A percentile compares a stretch with the other conserved stretches of the same genome.
Evolutionary conservation across 305 asterid species (phyloP).

Genomic region (Solanum aculeatissimum): DNA sequence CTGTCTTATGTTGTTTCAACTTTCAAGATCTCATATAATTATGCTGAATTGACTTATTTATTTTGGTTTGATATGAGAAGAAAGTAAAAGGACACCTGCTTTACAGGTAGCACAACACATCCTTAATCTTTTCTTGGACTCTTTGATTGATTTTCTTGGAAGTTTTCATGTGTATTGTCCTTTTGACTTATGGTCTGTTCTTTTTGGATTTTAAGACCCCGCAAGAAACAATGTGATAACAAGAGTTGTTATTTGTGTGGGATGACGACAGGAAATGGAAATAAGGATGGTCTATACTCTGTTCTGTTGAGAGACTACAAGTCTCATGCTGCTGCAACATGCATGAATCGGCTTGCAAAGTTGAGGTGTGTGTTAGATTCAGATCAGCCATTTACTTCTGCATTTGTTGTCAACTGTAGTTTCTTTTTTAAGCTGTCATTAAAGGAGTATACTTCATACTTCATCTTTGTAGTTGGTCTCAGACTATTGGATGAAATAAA

Average conservation of each 20-base stretch:
- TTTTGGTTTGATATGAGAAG: neutral
- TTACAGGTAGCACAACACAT: neutral
- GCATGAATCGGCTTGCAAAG: slow-evolving; percentile 98
- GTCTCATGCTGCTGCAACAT: slow-evolving; percentile 81
- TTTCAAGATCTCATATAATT: neutral
- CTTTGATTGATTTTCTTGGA: neutral
- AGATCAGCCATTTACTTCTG: neutral
- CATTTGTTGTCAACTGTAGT: neutral
- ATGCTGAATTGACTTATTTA: neutral
- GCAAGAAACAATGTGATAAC: neutral
- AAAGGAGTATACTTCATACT: neutral
- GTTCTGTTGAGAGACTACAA: slow-evolving; percentile 91
- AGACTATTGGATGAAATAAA: neutral
- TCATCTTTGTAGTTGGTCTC: neutral
- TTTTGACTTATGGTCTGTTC: neutral
- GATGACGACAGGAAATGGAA: slow-evolving; percentile 78
- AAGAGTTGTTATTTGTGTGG: slow-evolving; percentile 1
- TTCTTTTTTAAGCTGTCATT: neutral
- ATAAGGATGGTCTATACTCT: slow-evolving; percentile 89
- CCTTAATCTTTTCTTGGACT: neutral
- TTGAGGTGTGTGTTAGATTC: slow-evolving; percentile 42
- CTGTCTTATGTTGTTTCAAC: neutral
- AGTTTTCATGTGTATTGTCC: neutral
- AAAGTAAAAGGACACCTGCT: neutral
- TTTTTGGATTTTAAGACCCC: neutral